phyloP scores from a whole-genome alignment of 805 yeast species.

The Yamadazyma paraphyllophila region DNA sequence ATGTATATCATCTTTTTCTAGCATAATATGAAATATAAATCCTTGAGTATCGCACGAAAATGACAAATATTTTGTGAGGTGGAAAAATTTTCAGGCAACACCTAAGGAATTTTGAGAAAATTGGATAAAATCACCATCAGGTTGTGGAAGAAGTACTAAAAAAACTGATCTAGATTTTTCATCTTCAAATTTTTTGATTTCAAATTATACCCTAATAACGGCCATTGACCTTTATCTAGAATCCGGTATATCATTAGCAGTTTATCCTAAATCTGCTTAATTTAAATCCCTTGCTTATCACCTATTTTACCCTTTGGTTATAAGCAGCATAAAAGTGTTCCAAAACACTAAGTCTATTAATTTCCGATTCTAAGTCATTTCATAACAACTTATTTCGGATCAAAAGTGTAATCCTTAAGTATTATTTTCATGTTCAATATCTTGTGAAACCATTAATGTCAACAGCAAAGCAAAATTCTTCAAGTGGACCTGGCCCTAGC shows the following conservation, averaged over 20 bases:
- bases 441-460: constrained; percentile 14
- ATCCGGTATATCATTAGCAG: background rate
- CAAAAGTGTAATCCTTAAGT: background rate
- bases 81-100: constrained; percentile 9
- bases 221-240: background rate
- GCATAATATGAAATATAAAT: background rate
- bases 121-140: constrained; percentile 1
- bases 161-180: background rate
- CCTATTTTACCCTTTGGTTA: background rate
- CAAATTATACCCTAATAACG: background rate
- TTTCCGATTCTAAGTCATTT: background rate
- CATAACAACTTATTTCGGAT: background rate
- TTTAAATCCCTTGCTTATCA: background rate
- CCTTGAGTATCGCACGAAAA: constrained; percentile 4
- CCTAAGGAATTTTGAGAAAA: constrained; percentile 2
- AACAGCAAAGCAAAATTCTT: constrained; percentile 23
- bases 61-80: constrained; percentile 5
- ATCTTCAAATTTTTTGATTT: background rate
- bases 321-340: background rate
- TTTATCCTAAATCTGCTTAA: background rate
- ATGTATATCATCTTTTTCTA: background rate
- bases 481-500: constrained; percentile 28
- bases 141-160: background rate
- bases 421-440: constrained; percentile 5
- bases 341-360: background rate